phyloP scores from a whole-genome alignment of 768 basidiomycete species.

The Calocybe cyanea region DNA sequence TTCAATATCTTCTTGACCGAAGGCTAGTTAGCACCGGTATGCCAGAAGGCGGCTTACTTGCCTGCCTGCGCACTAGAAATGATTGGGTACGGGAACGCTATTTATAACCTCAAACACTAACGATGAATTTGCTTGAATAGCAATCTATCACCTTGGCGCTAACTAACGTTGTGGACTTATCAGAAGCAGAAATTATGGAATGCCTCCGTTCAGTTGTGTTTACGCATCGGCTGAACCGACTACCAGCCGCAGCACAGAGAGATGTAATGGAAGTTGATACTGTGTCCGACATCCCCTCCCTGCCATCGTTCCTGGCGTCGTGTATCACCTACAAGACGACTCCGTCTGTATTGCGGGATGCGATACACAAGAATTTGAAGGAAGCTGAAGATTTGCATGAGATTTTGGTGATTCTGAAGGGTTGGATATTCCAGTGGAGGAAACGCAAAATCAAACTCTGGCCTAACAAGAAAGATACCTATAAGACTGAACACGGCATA shows the following conservation, averaged over 20 bases:
- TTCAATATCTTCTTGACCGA: constrained; percentile 54
- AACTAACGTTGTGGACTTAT: constrained; percentile 53
- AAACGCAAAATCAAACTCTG: constrained; percentile 35
- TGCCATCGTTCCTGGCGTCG: constrained; percentile 33
- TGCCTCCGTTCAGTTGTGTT: constrained; percentile 42
- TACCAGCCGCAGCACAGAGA: constrained; percentile 23
- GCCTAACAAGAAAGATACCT: constrained; percentile 33
- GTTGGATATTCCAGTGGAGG: constrained; percentile 42
- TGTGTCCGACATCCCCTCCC: constrained; percentile 19
- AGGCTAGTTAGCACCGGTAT: constrained; percentile 56
- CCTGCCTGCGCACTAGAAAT: constrained; percentile 43
- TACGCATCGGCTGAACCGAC: constrained; percentile 26
- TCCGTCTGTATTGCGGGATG: constrained; percentile 38
- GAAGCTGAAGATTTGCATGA: constrained; percentile 45
- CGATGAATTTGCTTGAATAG: constrained; percentile 19
- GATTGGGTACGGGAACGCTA: constrained; percentile 78
- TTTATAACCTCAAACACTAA: too few relatives aligned
- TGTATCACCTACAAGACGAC: constrained; percentile 37
- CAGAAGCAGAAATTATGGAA: constrained; percentile 61
- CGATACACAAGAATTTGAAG: constrained; percentile 46
- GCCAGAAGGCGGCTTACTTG: constrained; percentile 57
- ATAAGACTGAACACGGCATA: constrained; percentile 39
- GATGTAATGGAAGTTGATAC: constrained; percentile 39
- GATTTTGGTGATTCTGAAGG: constrained; percentile 44
- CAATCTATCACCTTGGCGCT: constrained; percentile 50